phyloP scores from a whole-genome alignment of 208 protist species.

The Wallacemonas collosoma region DNA sequence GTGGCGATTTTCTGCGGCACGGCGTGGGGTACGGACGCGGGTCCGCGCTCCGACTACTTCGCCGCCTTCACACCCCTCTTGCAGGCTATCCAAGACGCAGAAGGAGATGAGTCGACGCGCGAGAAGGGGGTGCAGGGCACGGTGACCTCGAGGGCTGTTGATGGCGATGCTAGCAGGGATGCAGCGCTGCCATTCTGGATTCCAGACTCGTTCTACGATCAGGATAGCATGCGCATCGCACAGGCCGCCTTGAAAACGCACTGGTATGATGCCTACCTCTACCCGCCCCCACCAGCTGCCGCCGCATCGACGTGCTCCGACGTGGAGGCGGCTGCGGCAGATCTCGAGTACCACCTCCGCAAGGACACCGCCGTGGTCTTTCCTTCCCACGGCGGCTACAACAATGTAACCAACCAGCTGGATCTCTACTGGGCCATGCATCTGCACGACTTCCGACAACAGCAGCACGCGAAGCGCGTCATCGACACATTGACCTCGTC shows the following conservation, averaged over 20 bases:
- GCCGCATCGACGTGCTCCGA: neutral
- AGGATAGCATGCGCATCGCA: constrained; percentile 24
- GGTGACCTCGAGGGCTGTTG: no score
- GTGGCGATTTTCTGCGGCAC: constrained; percentile 65
- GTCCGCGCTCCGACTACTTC: constrained; percentile 58
- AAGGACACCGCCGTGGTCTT: constrained; percentile 50
- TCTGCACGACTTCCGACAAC: constrained; percentile 54
- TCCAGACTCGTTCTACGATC: constrained; percentile 1
- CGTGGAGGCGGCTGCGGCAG: neutral
- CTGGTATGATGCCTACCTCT: constrained; percentile 48
- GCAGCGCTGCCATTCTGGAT: neutral
- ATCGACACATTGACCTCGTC: constrained; percentile 39
- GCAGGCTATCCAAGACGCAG: neutral
- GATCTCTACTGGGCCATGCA: constrained; percentile 77
- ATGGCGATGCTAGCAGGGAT: neutral
- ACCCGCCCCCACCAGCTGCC: constrained; percentile 18
- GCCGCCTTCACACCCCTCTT: constrained; percentile 22
- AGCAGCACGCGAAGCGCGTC: constrained; percentile 57
- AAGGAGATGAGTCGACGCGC: no score
- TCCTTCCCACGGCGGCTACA: constrained; percentile 81
- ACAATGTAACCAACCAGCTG: constrained; percentile 73
- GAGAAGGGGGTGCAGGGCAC: no score
- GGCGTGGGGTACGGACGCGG: constrained; percentile 54
- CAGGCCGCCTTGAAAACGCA: constrained; percentile 41
- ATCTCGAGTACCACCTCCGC: constrained; percentile 1